Conservation (phyloP, 2,329 filamentous ascomycete genomes). For the Penicillium griseofulvum region DNA sequence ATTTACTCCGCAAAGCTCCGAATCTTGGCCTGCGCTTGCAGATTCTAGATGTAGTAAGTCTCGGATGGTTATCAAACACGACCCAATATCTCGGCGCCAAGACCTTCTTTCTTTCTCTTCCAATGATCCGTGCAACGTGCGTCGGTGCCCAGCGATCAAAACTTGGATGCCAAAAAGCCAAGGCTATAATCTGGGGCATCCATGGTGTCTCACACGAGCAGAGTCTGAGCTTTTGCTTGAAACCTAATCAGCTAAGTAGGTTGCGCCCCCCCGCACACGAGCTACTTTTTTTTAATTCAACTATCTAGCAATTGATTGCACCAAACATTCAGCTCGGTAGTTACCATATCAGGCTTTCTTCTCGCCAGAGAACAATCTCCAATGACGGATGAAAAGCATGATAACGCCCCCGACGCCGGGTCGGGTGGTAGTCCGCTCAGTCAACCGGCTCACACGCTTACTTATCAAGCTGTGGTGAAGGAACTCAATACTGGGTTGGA, state of each 20-base stretch:
- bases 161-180: neutral
- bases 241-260: too few relatives aligned
- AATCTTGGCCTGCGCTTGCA: neutral
- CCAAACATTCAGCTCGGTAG: neutral
- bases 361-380: neutral
- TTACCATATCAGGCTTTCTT: neutral
- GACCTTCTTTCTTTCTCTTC: neutral
- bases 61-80: neutral
- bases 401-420: slow-evolving; percentile 4
- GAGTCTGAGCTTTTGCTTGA: neutral
- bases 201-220: neutral
- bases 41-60: neutral
- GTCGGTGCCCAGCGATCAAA: neutral
- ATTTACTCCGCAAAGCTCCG: neutral
- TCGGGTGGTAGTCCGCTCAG: slow-evolving; percentile 37
- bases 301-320: neutral
- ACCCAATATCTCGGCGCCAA: neutral
- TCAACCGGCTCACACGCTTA: slow-evolving; percentile 60
- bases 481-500: slow-evolving; percentile 55
- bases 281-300: neutral
- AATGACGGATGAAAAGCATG: slow-evolving; percentile 14
- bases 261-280: neutral
- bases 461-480: slow-evolving; percentile 50
- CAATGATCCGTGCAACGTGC: neutral
- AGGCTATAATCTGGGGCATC: neutral